Evolutionary conservation across 2,329 filamentous ascomycete species (phyloP), one percentile per base, ranked within the genome.

Genomic region (Alternaria viburni): DNA sequence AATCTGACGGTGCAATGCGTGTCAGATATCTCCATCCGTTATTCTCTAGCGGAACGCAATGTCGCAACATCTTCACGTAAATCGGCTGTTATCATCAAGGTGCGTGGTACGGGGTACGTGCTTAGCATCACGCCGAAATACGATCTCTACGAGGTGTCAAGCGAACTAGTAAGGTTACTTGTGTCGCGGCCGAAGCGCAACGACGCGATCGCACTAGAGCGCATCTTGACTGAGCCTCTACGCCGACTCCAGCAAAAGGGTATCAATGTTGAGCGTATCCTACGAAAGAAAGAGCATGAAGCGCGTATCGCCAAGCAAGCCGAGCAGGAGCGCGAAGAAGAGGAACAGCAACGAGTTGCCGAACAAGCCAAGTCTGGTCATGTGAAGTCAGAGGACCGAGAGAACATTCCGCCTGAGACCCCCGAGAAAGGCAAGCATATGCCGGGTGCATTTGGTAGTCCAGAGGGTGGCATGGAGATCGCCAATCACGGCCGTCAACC

Each of bases 221-320:
- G 93, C 57, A 91, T 99, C 66, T 83, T 99, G 41, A 95, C 92
- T 61, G 89, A 96, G 9, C 93, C 95, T 70, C 85, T 99, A 23
- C 87, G 91, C 50, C 90, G 94, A 55, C 83, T 99, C 44, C 90
- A 93, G 72, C 89, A 90, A 64, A 93, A 96, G 67, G 96, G 96
- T 2, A 98, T 97, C 84, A 98, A 99, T 70, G 96, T 99, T 43
- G 93, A 97, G 74, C 91, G 96, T 54, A 98, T 99, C 66, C 85
- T 99, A 21, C 89, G 93, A 41, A 91, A 91, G 57, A 96, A 96
- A 81, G 93, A 91, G 19, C 92, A 92, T 3, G 93, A 98, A 79
- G 92, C 93, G 6, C 88, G 92, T 56, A 89, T 98, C 68, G 93
- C 93, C 0, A 94, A 97, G 74, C 89, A 91, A 73, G 90, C 90